Base-by-base conservation (phyloP, 2,329 filamentous ascomycete genomes). In the Exophiala mesophila region DNA sequence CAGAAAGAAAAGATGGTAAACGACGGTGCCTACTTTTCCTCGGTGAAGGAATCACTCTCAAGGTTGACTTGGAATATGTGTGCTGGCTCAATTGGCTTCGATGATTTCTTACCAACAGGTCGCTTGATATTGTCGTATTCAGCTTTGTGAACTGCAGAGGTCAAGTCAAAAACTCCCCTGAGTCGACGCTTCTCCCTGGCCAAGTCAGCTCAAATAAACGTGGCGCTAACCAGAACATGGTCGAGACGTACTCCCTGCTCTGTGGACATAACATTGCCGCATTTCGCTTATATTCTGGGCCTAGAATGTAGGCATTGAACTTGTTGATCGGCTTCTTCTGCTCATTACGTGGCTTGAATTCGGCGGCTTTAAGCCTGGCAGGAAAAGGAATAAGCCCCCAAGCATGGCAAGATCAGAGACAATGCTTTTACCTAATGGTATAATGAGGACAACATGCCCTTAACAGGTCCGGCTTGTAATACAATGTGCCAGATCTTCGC, bases 371-470 rank as follows among this genome's bases (percentile, higher is more conserved):
- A 32, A 73, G 58, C 36, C 67, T 69, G 31, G 7, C 19, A 20
- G 45, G 6, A 12, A 26, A 7, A 7, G 12, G 12, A 7, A 26
- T 12, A 36, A 26, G 18, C 20, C 6, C 7, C 12, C 54, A 16
- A 47, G 41, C 42, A 24, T 24, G 13, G 21, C 23, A 31, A 29
- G 15, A 26, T 7, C 26, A 30, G 24, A 35, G 20, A 19, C n/a
- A 29, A 7, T n/a, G 23, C n/a, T 10, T 50, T 18, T 45, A 69
- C 66, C 69, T 66, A 50, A 73, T 61, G 9, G 70, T 72, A 52
- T 73, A 97, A 59, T 96, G 88, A 32, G 89, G 88, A 63, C 92
- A 98, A 59, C 92, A 98, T 49, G 88, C 85, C 43, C 80, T 73
- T 45, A 76, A 75, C 56, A 87, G 81, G 62, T 73, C 70, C 50